Percentiles rank a stretch among this genome's conserved stretches.
Conservation (phyloP, 1,284 basidiomycete species). For the Wolfiporia cocos region DNA sequence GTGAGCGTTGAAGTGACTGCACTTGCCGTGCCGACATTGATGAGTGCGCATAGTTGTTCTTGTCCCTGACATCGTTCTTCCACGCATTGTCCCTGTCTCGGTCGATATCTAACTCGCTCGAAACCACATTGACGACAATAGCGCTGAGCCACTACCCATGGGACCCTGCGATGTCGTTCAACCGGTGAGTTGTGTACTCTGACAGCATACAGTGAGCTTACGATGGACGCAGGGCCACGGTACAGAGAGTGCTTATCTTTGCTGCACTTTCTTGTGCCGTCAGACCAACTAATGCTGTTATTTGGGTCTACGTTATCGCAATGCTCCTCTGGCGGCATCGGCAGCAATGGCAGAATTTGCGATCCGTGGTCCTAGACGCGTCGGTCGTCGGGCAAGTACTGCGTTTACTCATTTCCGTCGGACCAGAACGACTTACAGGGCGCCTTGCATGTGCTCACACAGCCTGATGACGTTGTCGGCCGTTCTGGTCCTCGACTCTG, state of each 20-base stretch:
- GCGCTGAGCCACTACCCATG: slow-evolving; percentile 82
- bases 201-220: background rate
- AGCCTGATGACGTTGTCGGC: slow-evolving; percentile 34
- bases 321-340: slow-evolving; percentile 47
- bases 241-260: slow-evolving; percentile 38
- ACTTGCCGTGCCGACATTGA: background rate
- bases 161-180: slow-evolving; percentile 30
- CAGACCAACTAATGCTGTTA: slow-evolving; percentile 80
- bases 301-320: slow-evolving; percentile 74
- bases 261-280: slow-evolving; percentile 78
- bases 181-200: slow-evolving; percentile 14
- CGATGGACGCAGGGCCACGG: slow-evolving; percentile 20
- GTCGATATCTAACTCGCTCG: slow-evolving; percentile 90
- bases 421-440: background rate
- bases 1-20: slow-evolving; percentile 39
- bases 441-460: background rate
- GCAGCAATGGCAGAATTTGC: slow-evolving; percentile 23
- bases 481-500: slow-evolving; percentile 53
- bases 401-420: too few relatives aligned
- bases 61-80: slow-evolving; percentile 87
- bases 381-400: slow-evolving; percentile 41
- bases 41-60: slow-evolving; percentile 49
- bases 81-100: slow-evolving; percentile 81
- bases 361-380: slow-evolving; percentile 32
- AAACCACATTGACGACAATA: slow-evolving; percentile 79